Conservation (phyloP, 2,329 filamentous ascomycete genomes). For the Ophiosphaerella herpotricha region DNA sequence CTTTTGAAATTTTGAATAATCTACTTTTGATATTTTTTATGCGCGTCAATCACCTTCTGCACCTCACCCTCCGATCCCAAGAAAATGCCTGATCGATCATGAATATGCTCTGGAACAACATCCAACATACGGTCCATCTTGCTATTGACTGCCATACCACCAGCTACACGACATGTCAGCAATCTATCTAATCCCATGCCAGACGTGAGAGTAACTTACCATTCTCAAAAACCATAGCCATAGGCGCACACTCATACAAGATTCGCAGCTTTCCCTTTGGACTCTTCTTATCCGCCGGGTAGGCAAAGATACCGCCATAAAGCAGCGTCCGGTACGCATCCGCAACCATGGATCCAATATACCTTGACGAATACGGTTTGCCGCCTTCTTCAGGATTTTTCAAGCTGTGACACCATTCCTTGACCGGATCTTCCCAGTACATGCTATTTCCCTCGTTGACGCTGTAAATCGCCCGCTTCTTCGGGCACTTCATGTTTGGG, state of each 20-base stretch:
- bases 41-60: constrained; percentile 87
- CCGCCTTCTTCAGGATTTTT: constrained; percentile 75
- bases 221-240: constrained; percentile 99
- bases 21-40: constrained; percentile 61
- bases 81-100: constrained; percentile 95
- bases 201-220: constrained; percentile 62
- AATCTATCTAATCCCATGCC: neutral
- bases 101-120: constrained; percentile 87
- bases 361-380: constrained; percentile 92
- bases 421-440: constrained; percentile 91
- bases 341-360: constrained; percentile 98
- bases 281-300: constrained; percentile 96
- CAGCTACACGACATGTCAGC: constrained; percentile 61
- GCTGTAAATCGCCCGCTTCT: constrained; percentile 84
- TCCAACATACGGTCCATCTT: constrained; percentile 90
- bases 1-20: neutral
- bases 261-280: constrained; percentile 98
- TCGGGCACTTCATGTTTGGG: constrained; percentile 88
- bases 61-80: constrained; percentile 94
- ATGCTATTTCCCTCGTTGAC: constrained; percentile 98
- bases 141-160: constrained; percentile 89
- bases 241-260: constrained; percentile 96
- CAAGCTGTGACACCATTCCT: constrained; percentile 85
- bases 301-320: constrained; percentile 97
- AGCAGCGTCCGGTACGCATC: constrained; percentile 95